Percentiles rank a stretch among this genome's conserved stretches.
Conservation (phyloP, 805 yeast genomes). For the Blastobotrys terrestris region DNA sequence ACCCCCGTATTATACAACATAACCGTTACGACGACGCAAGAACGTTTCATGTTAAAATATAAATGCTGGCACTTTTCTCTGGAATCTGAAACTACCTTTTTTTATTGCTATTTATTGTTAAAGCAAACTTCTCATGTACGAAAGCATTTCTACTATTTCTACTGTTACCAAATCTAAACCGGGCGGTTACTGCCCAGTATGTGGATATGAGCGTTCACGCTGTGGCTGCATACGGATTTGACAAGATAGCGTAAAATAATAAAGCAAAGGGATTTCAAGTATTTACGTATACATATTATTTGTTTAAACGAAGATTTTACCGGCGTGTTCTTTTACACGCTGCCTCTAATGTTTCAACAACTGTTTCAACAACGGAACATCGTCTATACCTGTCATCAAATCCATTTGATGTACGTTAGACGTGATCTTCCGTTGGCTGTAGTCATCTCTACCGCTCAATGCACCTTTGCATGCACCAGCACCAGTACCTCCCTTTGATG, state of each 20-base stretch:
- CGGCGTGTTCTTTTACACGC: no score
- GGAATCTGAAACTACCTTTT: background rate
- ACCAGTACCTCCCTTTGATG: constrained; percentile 29
- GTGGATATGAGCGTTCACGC: background rate
- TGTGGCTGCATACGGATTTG: background rate
- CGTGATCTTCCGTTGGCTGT: constrained; percentile 22
- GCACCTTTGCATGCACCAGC: constrained; percentile 18
- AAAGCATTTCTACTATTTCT: background rate
- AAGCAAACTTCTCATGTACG: background rate
- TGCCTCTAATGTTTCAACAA: background rate
- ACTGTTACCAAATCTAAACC: background rate
- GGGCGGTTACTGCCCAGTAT: background rate
- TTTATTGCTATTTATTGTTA: background rate
- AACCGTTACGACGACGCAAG: background rate
- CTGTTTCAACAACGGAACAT: background rate
- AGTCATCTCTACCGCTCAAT: constrained; percentile 23
- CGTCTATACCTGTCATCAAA: constrained; percentile 20
- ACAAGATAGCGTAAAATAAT: no score
- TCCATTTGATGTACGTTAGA: constrained; percentile 31
- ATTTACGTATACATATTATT: no score
- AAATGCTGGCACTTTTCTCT: background rate
- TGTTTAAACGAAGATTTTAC: no score
- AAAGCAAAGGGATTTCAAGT: no score
- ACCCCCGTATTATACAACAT: background rate
- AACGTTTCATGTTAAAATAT: background rate